These are phyloP conservation scores for Aureobasidium namibiae DNA, from an alignment of 2,329 filamentous ascomycete genomes.

Conservation along the genomic window DNA sequence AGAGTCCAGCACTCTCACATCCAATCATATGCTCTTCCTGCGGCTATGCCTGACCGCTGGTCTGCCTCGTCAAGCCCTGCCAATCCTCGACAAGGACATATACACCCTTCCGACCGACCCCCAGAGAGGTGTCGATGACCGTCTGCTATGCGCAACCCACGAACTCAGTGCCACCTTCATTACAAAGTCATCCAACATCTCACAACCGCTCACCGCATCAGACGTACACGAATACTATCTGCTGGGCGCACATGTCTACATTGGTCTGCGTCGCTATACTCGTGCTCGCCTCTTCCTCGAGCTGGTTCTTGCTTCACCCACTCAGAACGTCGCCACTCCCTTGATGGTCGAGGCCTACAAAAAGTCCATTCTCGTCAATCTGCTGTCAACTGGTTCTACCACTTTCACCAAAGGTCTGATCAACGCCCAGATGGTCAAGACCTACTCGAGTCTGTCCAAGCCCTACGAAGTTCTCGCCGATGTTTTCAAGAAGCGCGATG, in stretches of 20 bases:
- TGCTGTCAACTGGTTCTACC: conserved; percentile 61
- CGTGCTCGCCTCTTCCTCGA: conserved; percentile 41
- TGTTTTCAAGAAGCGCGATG: conserved; percentile 55
- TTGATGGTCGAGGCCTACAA: conserved; percentile 80
- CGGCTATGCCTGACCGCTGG: conserved; percentile 49
- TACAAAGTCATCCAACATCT: conserved; percentile 50
- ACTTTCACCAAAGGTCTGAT: conserved; percentile 49
- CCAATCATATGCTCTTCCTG: conserved; percentile 51
- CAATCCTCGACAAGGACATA: conserved; percentile 57
- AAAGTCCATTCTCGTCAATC: conserved; percentile 73
- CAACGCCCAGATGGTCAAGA: conserved; percentile 44
- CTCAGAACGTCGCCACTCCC: conserved; percentile 57
- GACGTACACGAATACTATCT: conserved; percentile 50
- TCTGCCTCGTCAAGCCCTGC: conserved; percentile 47
- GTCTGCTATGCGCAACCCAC: conserved; percentile 33
- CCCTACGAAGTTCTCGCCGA: conserved; percentile 64
- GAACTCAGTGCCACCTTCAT: conserved; percentile 50
- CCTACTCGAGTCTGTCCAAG: conserved; percentile 52
- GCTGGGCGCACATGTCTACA: conserved; percentile 40
- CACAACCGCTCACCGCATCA: conserved; percentile 42
- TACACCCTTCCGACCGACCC: conserved; percentile 51
- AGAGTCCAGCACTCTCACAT: conserved; percentile 57
- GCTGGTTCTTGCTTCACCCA: conserved; percentile 55
- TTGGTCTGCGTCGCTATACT: conserved; percentile 34
- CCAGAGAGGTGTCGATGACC: conserved; percentile 29